phyloP scores from a whole-genome alignment of 1,284 basidiomycete genomes.

The Cystobasidiaceae sp. region DNA sequence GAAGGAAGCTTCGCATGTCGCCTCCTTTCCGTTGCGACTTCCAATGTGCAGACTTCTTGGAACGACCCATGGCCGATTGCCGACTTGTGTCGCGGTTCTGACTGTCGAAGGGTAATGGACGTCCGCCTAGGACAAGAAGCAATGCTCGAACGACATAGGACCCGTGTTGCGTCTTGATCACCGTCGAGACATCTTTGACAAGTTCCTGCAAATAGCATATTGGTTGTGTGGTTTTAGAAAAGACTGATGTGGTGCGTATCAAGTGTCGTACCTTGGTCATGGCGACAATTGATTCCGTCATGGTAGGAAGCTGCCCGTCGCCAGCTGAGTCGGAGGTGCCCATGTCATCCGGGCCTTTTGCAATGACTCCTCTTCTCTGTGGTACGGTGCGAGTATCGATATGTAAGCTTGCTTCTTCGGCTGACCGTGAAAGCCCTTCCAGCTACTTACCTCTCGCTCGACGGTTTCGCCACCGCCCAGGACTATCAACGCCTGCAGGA shows the following conservation, averaged over 20 bases:
- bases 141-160: conserved; percentile 79
- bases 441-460: conserved; percentile 63
- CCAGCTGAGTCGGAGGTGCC: conserved; percentile 45
- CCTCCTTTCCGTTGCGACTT: conserved; percentile 27
- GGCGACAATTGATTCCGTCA: conserved; percentile 63
- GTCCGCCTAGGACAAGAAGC: conserved; percentile 61
- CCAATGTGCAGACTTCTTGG: conserved; percentile 63
- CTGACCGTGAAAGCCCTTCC: background rate
- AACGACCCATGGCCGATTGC: conserved; percentile 48
- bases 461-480: conserved; percentile 65
- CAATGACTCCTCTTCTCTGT: conserved; percentile 61
- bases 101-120: conserved; percentile 50
- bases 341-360: conserved; percentile 49
- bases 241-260: conserved; percentile 2
- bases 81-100: conserved; percentile 34
- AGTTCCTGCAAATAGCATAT: background rate
- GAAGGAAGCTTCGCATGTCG: conserved; percentile 16
- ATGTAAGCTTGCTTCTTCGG: conserved; percentile 10
- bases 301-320: conserved; percentile 62
- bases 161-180: conserved; percentile 54
- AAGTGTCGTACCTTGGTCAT: conserved; percentile 59
- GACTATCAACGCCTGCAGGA: conserved; percentile 76
- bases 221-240: background rate
- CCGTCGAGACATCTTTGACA: background rate
- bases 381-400: background rate